Conservation (phyloP, 2,329 filamentous ascomycete species). For the Alternaria solani region DNA sequence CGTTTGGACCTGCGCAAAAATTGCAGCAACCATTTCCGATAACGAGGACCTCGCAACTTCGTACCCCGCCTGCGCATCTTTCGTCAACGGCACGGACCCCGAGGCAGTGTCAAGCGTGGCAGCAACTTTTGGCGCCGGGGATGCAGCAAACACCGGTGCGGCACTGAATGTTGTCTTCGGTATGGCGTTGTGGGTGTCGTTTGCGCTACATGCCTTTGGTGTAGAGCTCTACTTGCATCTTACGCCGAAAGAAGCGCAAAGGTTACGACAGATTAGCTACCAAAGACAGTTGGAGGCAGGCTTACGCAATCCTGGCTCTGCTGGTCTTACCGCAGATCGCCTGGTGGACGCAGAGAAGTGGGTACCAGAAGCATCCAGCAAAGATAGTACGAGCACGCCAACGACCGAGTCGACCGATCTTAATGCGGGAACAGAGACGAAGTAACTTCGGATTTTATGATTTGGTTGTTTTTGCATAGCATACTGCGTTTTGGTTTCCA, state of each 20-base stretch:
- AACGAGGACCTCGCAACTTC: slow-evolving; percentile 11
- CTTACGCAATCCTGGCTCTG: slow-evolving; percentile 54
- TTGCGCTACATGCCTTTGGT: slow-evolving; percentile 58
- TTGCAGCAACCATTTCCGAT: slow-evolving; percentile 51
- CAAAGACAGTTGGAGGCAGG: slow-evolving; percentile 65
- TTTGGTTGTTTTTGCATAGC: background rate
- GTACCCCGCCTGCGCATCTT: slow-evolving; percentile 59
- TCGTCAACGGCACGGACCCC: slow-evolving; percentile 47
- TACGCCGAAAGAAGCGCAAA: slow-evolving; percentile 63
- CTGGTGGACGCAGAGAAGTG: slow-evolving; percentile 42
- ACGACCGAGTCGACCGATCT: background rate
- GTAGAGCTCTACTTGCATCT: slow-evolving; percentile 52
- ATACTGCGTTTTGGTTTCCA: background rate
- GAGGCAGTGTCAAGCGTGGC: slow-evolving; percentile 29
- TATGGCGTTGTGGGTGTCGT: slow-evolving; percentile 61
- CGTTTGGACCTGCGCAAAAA: slow-evolving; percentile 58
- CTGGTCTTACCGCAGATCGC: slow-evolving; percentile 37
- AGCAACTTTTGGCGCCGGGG: slow-evolving; percentile 35
- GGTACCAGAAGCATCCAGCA: slow-evolving; percentile 14
- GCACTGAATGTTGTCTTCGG: slow-evolving; percentile 61
- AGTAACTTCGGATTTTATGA: background rate
- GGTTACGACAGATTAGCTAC: slow-evolving; percentile 65
- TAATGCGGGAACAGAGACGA: background rate
- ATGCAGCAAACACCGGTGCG: slow-evolving; percentile 50
- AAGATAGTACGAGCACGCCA: slow-evolving; percentile 8